These are phyloP conservation scores for Diaporthe aspalathi DNA, from an alignment of 2,329 filamentous ascomycete genomes.

Conservation along the genomic window DNA sequence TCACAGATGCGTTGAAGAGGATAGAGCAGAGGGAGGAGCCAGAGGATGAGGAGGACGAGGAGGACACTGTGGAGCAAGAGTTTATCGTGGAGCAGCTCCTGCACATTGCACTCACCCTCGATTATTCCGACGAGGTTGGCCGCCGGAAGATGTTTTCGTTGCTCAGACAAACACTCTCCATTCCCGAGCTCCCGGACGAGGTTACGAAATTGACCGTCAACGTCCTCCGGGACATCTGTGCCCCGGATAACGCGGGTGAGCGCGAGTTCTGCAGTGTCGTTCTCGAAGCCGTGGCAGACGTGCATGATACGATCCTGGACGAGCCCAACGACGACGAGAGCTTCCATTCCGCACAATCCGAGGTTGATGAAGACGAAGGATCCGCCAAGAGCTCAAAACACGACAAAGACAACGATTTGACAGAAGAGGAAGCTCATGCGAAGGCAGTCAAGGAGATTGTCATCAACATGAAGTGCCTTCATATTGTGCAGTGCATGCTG, in stretches of 20 bases:
- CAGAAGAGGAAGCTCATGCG: constrained; percentile 73
- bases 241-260: constrained; percentile 77
- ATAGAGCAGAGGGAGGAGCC: constrained; percentile 65
- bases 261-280: constrained; percentile 87
- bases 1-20: constrained; percentile 73
- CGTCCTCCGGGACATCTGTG: constrained; percentile 84
- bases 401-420: constrained; percentile 56
- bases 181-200: constrained; percentile 90
- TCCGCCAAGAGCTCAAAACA: constrained; percentile 60
- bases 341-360: constrained; percentile 93
- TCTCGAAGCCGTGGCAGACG: constrained; percentile 93
- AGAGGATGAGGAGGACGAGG: constrained; percentile 76
- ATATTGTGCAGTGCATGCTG: constrained; percentile 97
- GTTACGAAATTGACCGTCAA: constrained; percentile 89
- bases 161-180: constrained; percentile 84
- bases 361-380: constrained; percentile 76
- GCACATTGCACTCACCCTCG: constrained; percentile 89
- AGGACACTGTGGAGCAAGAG: constrained; percentile 89
- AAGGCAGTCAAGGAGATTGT: constrained; percentile 92
- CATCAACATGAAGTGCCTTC: constrained; percentile 97
- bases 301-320: constrained; percentile 88
- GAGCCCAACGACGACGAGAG: constrained; percentile 76
- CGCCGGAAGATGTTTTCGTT: constrained; percentile 95
- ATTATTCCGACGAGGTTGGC: constrained; percentile 98
- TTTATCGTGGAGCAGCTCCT: constrained; percentile 97